Base-by-base conservation (phyloP, 768 basidiomycete genomes). In the Inosperma sp. region DNA sequence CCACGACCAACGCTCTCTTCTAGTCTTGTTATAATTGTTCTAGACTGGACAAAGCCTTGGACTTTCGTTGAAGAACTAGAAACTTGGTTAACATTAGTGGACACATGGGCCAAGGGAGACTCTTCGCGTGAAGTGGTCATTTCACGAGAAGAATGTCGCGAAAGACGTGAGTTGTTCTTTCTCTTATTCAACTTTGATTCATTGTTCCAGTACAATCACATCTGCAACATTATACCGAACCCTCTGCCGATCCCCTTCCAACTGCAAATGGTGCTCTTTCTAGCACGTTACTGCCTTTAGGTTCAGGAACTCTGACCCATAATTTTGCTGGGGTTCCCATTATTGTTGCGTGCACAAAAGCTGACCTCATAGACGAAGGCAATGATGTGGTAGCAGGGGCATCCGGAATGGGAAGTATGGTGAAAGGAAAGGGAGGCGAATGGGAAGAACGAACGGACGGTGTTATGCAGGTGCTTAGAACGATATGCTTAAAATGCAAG, bases 381-480 rank as follows among this genome's bases (percentile, higher is more conserved):
- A 77, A 75, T 58, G 86, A 88, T 59, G 74, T 84, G 49, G 81
- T 78, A 14, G 83, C 82, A 5, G 91, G 91, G 31, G 72, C 85
- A 1, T 79, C 87, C 0, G 88, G 88, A 0, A 91, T 92, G 83
- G 88, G 89, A 19, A 44, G 84, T 12, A 88, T 92, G 86, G 86
- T 92, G 3, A 93, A 91, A 67, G 89, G 89, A 3, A 93, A 92
- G 64, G 90, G 91, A 2, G 86, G 83, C 8, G 88, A 90, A 60
- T 92, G 89, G 89, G 96, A 99, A 67, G 96, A 99, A 67, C 76
- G 86, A 59, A 94, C 93, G 34, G 96, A 99, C 62, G 87, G 88
- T 33, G 75, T 97, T 4, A 95, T 96, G 84, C 95, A 98, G 62
- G 82, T 90, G n/a, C 75, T 99, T 44, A 79, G 96, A 31, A 89